These are phyloP conservation scores for Epicoccum sorghinum DNA, from an alignment of 2,329 filamentous ascomycete genomes.

Conservation along the genomic window DNA sequence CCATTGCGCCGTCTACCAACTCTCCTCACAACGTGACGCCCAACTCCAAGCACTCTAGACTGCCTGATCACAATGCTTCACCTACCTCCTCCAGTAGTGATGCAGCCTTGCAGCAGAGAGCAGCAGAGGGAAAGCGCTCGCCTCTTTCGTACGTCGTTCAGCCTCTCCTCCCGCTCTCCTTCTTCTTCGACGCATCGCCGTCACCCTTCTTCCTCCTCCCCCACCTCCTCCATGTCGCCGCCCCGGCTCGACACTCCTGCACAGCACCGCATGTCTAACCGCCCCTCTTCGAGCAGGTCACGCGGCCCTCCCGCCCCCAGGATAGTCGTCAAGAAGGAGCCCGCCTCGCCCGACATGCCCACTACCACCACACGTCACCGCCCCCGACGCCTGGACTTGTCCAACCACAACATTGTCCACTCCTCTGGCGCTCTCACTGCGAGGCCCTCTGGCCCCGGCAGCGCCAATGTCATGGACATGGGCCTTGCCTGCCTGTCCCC, in stretches of 20 bases:
- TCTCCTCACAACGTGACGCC: constrained; percentile 48
- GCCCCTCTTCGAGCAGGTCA: constrained; percentile 56
- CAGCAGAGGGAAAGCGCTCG: constrained; percentile 59
- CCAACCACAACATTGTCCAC: constrained; percentile 55
- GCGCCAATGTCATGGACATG: constrained; percentile 82
- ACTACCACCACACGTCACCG: constrained; percentile 74
- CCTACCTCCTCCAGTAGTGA: constrained; percentile 48
- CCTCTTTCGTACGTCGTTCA: constrained; percentile 57
- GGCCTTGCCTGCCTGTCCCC: constrained; percentile 93
- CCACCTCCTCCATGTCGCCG: constrained; percentile 38
- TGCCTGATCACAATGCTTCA: constrained; percentile 47
- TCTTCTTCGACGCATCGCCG: constrained; percentile 16
- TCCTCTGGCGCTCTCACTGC: constrained; percentile 60
- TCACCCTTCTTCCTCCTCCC: constrained; percentile 31
- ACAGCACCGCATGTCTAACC: constrained; percentile 29
- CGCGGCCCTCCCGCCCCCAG: constrained; percentile 66
- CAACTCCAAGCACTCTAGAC: constrained; percentile 43
- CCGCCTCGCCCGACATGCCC: constrained; percentile 79
- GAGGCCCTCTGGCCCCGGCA: constrained; percentile 74
- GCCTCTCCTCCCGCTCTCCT: constrained; percentile 33
- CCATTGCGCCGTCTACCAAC: constrained; percentile 52
- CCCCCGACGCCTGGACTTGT: constrained; percentile 78
- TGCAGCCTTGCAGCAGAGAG: constrained; percentile 46
- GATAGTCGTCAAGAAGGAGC: constrained; percentile 97
- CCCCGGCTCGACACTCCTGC: constrained; percentile 23